Conservation (phyloP, 495 filamentous ascomycete species). For the Penicillium ochrochloron region DNA sequence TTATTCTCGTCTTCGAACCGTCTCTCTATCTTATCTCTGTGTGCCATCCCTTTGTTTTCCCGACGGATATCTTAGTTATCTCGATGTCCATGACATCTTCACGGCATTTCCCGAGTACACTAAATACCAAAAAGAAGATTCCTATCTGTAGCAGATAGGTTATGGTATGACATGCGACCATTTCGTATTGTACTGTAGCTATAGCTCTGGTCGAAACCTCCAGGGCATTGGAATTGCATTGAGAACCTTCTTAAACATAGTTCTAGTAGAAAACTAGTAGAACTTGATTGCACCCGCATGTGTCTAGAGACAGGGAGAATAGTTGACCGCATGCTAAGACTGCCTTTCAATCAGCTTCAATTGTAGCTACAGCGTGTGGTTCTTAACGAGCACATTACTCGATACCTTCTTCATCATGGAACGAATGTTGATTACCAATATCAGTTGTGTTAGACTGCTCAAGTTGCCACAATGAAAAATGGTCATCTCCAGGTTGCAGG, state of each 20-base stretch:
- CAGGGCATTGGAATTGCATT: not conserved
- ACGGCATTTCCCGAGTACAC: slow-evolving; percentile 21
- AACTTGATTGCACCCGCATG: not conserved
- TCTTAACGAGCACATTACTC: not conserved
- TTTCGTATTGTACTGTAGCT: not conserved
- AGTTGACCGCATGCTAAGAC: not conserved
- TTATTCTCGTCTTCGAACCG: slow-evolving; percentile 20
- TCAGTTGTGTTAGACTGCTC: not conserved
- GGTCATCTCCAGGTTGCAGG: not conserved
- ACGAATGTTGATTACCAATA: not conserved
- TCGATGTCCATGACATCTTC: slow-evolving; percentile 21
- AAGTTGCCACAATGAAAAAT: not conserved
- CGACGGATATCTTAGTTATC: slow-evolving; percentile 21
- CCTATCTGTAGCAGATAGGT: slow-evolving; percentile 20
- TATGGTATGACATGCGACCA: slow-evolving; percentile 17
- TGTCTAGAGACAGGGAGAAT: not conserved
- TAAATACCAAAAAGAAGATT: slow-evolving; percentile 23
- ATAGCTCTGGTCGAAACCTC: not conserved
- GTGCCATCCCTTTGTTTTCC: slow-evolving; percentile 16
- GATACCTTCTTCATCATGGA: not conserved
- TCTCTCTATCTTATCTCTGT: slow-evolving; percentile 21
- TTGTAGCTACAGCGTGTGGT: not conserved
- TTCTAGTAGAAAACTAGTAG: not conserved
- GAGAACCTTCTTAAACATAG: not conserved
- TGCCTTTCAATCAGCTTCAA: not conserved